Evolutionary conservation across 2,329 filamentous ascomycete species (phyloP).

Genomic region (Fusarium sp.): DNA sequence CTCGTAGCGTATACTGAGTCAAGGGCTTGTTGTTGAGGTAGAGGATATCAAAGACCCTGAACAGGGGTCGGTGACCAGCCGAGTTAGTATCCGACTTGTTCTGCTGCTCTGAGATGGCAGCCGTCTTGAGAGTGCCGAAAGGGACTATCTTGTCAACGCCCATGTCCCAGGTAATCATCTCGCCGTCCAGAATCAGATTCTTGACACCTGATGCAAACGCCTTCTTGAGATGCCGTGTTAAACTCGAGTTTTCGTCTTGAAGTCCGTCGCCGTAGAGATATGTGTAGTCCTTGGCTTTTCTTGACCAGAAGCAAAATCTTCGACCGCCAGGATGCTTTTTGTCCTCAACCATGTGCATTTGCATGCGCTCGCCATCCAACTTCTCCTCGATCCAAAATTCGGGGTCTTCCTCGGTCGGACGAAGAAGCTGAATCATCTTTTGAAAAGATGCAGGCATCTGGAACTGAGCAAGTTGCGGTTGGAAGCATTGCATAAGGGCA

Average conservation of each 20-base stretch:
- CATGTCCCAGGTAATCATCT: constrained; percentile 99
- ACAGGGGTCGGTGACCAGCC: constrained; percentile 72
- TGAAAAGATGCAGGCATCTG: constrained; percentile 83
- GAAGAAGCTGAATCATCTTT: constrained; percentile 77
- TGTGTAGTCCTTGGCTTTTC: constrained; percentile 96
- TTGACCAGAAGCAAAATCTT: constrained; percentile 89
- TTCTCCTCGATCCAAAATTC: constrained; percentile 99
- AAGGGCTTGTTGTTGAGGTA: constrained; percentile 85
- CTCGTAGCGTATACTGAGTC: constrained; percentile 83
- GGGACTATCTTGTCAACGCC: constrained; percentile 84
- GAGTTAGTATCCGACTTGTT: constrained; percentile 65
- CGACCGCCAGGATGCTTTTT: constrained; percentile 73
- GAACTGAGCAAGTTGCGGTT: constrained; percentile 93
- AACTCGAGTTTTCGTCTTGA: constrained; percentile 76
- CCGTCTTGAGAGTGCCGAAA: constrained; percentile 94
- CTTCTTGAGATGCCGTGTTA: constrained; percentile 81
- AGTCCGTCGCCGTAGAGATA: constrained; percentile 88
- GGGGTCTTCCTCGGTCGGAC: constrained; percentile 73
- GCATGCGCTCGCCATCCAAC: constrained; percentile 95
- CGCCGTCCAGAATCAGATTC: constrained; percentile 92
- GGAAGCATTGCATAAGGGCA: constrained; percentile 91
- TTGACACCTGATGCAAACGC: constrained; percentile 83
- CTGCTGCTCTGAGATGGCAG: constrained; percentile 81
- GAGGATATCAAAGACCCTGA: constrained; percentile 90
- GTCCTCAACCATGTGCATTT: constrained; percentile 89